Evolutionary conservation across 352 stramenopile species (phyloP), one percentile per base, ranked within the genome.

Genomic region (Globisporangium orthogonon): DNA sequence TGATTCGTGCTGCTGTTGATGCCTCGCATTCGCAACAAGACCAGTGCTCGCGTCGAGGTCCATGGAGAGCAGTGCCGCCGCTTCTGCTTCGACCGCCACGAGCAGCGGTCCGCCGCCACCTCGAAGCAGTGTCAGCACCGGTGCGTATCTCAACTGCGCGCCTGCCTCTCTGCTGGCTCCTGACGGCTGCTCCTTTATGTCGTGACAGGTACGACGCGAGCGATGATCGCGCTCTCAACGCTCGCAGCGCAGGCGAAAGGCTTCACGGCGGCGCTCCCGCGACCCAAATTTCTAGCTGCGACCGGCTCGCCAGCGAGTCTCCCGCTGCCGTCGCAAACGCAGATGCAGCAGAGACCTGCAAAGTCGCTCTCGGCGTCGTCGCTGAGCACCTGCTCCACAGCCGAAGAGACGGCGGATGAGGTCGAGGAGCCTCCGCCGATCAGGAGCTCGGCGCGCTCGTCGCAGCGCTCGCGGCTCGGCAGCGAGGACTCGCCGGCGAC

Each of bases 221-320:
- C 59, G 9, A 48, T 65, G 41, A 52, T 47, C 15, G 59, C 59
- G 10, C 39, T 63, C 28, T 47, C 58, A 15, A 56, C 52, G 7
- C 46, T 65, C 18, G 59, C 54, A 4, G 33, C 54, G 47, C 59
- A 65, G 28, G 59, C 59, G 37, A 60, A 56, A 49, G 59, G 59
- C 18, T 23, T 65, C 54, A 58, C 59, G 9, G 55, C 59, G 5
- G 48, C 41, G 39, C 48, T 65, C 11, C 59, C 59, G 29, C 45
- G 59, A 7, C 59, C 59, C 39, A 65, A 60, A 43, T 60, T 60
- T n/a, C 45, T 63, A 17, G 46, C 50, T 13, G 33, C 35, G 4
- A 43, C 40, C 2, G 30, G 15, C 14, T 30, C 15, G 17, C 37
- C 28, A 15, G 7, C 53, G 18, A 9, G 7, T 9, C 31, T 35